phyloP scores from a whole-genome alignment of 768 basidiomycete genomes.

The Rhizopogon sp. region DNA sequence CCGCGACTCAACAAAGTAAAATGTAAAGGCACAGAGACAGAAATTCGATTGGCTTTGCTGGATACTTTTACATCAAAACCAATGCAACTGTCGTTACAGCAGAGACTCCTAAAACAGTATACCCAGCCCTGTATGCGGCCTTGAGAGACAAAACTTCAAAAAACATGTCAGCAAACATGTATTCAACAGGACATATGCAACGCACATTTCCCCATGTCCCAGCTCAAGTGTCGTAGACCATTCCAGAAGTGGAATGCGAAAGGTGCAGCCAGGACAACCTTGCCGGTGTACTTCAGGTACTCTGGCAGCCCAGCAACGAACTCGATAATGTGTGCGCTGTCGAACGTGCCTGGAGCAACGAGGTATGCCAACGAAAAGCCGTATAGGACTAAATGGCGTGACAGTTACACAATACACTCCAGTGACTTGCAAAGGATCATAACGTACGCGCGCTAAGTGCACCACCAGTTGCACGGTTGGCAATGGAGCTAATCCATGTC shows the following conservation, averaged over 20 bases:
- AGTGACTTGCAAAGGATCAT: background rate
- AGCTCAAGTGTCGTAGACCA: constrained; percentile 83
- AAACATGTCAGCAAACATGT: background rate
- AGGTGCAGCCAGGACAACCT: constrained; percentile 75
- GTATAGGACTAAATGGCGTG: constrained; percentile 63
- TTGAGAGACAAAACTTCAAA: constrained; percentile 71
- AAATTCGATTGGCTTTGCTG: background rate
- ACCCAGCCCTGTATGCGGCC: constrained; percentile 76
- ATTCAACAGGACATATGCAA: constrained; percentile 13
- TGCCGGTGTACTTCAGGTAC: constrained; percentile 69
- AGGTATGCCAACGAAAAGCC: constrained; percentile 85
- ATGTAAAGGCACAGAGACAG: background rate
- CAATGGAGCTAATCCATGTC: constrained; percentile 85
- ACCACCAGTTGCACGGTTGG: constrained; percentile 80
- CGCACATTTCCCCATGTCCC: constrained; percentile 90
- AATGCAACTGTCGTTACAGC: constrained; percentile 71
- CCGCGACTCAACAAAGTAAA: background rate
- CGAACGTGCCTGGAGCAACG: constrained; percentile 73
- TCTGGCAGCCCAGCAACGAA: constrained; percentile 68
- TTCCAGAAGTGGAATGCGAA: constrained; percentile 91
- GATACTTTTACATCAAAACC: constrained; percentile 37
- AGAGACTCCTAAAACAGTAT: constrained; percentile 77
- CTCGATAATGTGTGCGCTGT: constrained; percentile 73
- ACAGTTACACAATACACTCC: constrained; percentile 1
- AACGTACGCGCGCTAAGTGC: constrained; percentile 73